Percentiles rank a stretch among this genome's conserved stretches.
These are phyloP conservation scores for Moelleriella libera DNA, from an alignment of 2,329 filamentous ascomycete species.

Conservation along the genomic window DNA sequence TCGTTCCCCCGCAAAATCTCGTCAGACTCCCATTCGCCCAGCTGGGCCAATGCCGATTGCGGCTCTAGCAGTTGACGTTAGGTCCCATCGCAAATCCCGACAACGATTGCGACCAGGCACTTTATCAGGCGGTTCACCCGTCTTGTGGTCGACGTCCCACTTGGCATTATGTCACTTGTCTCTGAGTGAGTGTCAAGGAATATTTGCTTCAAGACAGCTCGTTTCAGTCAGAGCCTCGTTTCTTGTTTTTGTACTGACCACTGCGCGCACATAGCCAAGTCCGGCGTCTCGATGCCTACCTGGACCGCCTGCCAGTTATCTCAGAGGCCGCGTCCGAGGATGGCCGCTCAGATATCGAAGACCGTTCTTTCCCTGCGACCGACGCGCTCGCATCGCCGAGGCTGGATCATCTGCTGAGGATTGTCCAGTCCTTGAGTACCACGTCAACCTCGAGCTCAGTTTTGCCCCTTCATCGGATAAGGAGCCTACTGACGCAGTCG, in stretches of 20 bases:
- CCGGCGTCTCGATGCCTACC: slow-evolving; percentile 47
- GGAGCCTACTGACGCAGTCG: slow-evolving; percentile 47
- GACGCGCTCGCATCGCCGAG: slow-evolving; percentile 35
- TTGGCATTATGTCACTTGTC: slow-evolving; percentile 28
- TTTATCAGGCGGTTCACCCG: background rate
- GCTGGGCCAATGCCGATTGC: slow-evolving; percentile 5
- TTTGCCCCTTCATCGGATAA: slow-evolving; percentile 45
- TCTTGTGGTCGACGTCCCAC: background rate
- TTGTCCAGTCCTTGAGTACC: slow-evolving; percentile 59
- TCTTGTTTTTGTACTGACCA: no score
- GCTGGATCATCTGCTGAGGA: slow-evolving; percentile 47
- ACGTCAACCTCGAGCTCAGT: slow-evolving; percentile 49
- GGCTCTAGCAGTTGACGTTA: slow-evolving; percentile 5
- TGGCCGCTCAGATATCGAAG: slow-evolving; percentile 21
- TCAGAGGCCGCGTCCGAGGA: slow-evolving; percentile 26
- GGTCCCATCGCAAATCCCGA: slow-evolving; percentile 3
- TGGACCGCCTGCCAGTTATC: slow-evolving; percentile 41
- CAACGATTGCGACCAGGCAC: slow-evolving; percentile 1
- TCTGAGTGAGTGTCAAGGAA: slow-evolving; percentile 25
- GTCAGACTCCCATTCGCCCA: slow-evolving; percentile 1
- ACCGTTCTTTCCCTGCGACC: slow-evolving; percentile 18
- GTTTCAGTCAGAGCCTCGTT: background rate
- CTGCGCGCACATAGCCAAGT: slow-evolving; percentile 32
- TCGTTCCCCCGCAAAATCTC: slow-evolving; percentile 3
- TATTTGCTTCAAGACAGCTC: no score